These are phyloP conservation scores for Macrotyloma uniflorum DNA, from an alignment of 306 rosid genomes.

Conservation along the genomic window DNA sequence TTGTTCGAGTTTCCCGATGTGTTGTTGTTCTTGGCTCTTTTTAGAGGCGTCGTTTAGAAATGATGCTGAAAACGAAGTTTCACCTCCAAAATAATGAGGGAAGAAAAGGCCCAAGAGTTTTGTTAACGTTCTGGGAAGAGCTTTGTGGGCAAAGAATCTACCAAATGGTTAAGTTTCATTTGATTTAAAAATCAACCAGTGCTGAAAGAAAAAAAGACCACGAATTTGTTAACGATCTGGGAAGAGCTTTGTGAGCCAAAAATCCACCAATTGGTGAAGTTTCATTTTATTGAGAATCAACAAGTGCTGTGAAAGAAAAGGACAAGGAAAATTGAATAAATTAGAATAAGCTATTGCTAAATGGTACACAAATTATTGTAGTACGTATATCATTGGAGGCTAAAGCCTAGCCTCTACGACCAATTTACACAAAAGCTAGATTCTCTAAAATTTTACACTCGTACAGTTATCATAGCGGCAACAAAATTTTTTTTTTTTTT, in stretches of 20 bases:
- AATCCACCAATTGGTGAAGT: too few species aligned
- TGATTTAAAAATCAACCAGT: too few species aligned
- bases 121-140: neutral
- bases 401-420: constrained; percentile 44
- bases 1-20: neutral
- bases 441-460: constrained; percentile 13
- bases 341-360: too few species aligned
- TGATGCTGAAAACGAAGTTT: neutral
- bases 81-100: neutral
- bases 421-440: constrained; percentile 41
- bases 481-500: neutral
- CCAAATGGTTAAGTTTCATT: neutral
- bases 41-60: neutral
- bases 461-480: constrained; percentile 19
- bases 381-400: neutral
- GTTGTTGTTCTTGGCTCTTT: neutral
- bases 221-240: too few species aligned
- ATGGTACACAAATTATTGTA: constrained; percentile 18
- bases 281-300: too few species aligned
- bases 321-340: too few species aligned
- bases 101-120: neutral
- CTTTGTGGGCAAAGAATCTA: neutral
- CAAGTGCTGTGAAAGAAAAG: too few species aligned
- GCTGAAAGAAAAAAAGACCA: too few species aligned
- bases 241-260: too few species aligned